phyloP scores from a whole-genome alignment of 371 early-diverging fungal species.

The Rhizopus arrhizus region DNA sequence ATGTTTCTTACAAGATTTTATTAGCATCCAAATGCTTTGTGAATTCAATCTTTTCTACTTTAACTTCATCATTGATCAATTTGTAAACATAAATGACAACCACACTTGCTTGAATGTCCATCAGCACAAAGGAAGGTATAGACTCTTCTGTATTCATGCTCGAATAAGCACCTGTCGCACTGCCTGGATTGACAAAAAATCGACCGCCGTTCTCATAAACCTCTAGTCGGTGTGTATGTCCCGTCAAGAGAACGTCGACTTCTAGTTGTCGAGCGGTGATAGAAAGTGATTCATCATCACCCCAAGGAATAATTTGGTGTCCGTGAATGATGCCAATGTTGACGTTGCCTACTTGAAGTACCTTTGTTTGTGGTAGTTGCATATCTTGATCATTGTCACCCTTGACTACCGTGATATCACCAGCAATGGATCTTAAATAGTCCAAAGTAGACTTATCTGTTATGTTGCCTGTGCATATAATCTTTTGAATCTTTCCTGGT shows the following conservation, averaged over 20 bases:
- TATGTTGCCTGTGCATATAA: constrained; percentile 91
- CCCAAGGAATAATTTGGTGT: constrained; percentile 89
- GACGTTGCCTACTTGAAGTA: constrained; percentile 76
- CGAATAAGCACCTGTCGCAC: constrained; percentile 87
- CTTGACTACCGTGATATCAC: constrained; percentile 76
- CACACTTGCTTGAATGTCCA: constrained; percentile 84
- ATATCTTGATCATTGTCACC: constrained; percentile 87
- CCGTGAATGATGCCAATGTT: constrained; percentile 88
- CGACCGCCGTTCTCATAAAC: constrained; percentile 87
- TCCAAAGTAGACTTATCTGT: constrained; percentile 82
- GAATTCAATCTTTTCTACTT: constrained; percentile 91
- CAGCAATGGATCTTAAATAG: constrained; percentile 81
- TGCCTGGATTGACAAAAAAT: constrained; percentile 94
- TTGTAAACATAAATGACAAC: constrained; percentile 91
- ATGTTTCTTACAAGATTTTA: neutral
- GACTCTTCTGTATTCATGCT: constrained; percentile 47
- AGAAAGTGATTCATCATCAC: constrained; percentile 79
- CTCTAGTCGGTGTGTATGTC: constrained; percentile 89
- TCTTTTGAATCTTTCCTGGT: constrained; percentile 94
- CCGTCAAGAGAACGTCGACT: constrained; percentile 86
- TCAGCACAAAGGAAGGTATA: constrained; percentile 90
- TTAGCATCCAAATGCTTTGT: constrained; percentile 48
- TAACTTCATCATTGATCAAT: constrained; percentile 41
- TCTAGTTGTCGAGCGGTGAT: constrained; percentile 85
- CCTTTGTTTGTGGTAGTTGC: constrained; percentile 65